A percentile compares a stretch with the other conserved stretches of the same genome.
Evolutionary conservation across 139 green algal genomes (phyloP).

Genomic region (Chlorella sp.): DNA sequence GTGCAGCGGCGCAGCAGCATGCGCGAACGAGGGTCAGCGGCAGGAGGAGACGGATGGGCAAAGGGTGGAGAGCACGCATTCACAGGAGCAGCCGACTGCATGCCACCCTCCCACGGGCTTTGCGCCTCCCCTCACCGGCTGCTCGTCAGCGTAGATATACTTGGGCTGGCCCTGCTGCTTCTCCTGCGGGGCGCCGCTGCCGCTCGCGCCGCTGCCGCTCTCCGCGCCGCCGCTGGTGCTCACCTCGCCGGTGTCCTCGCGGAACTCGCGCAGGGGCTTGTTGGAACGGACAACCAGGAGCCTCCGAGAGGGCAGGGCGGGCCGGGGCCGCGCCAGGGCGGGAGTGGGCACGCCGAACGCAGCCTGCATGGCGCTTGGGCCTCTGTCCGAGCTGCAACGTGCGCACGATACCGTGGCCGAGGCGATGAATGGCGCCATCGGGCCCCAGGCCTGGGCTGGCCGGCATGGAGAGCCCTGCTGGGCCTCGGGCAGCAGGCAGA

Average conservation of each 20-base stretch:
- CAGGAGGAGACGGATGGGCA: background rate
- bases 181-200: background rate
- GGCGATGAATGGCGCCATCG: too few relatives aligned
- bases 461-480: too few relatives aligned
- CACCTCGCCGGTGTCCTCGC: slow-evolving; percentile 17
- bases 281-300: background rate
- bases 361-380: too few relatives aligned
- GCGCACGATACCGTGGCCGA: too few relatives aligned
- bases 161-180: background rate
- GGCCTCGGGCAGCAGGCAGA: too few relatives aligned
- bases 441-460: too few relatives aligned
- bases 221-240: background rate
- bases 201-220: background rate
- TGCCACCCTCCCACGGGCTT: background rate
- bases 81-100: background rate
- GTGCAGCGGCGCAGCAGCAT: background rate
- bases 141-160: slow-evolving; percentile 19
- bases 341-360: too few relatives aligned
- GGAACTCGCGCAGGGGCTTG: slow-evolving; percentile 13
- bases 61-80: background rate
- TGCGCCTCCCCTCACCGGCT: background rate
- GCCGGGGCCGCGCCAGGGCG: too few relatives aligned
- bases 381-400: too few relatives aligned
- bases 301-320: background rate
- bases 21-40: background rate